Base-by-base conservation (phyloP, 129 eudicot species). In the Pulicaria dysenterica region DNA sequence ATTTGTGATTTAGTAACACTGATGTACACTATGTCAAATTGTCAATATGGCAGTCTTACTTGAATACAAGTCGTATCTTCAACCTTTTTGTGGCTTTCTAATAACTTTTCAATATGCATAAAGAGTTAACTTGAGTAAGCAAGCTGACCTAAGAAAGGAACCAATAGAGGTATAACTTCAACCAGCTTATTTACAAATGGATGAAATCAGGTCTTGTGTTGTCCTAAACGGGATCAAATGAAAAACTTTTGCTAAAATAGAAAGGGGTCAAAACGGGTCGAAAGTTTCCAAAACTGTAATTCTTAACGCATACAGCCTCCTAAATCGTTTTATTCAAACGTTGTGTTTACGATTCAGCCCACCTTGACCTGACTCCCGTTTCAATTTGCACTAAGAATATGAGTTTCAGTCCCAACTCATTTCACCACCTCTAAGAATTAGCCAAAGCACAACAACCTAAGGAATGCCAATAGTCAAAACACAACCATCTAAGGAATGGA, bases 61-160 rank as follows among this genome's bases (percentile, higher is more conserved):
- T 77, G 76, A 69, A 77, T 77, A 48, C 69, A 68, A 69, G 31
- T 67, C 61, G 69, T 77, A 75, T 69, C 55, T 77, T 77, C 69
- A 68, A 24, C 31, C 31, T 77, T 69, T 77, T 59, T 24, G 64
- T 68, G 31, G 31, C 43, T 69, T 24, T 46, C 67, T 43, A 38
- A 64, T 65, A 2, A 76, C 69, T 67, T 16, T 46, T n/a, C 68
- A 2, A 58, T 47, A 76, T 13, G 61, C 48, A 16, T 57, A 19
- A 13, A 9, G 51, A 75, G 15, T 74, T 54, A 58, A 42, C 66
- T 64, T 3, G 17, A 31, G 17, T 39, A 24, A 63, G 14, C 51
- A 17, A 36, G 6, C 36, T 49, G 43, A 9, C 19, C 47, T 44
- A 64, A 45, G 73, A 8, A 57, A 54, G 6, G 55, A 70, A 62